These are phyloP conservation scores for Liquidambar formosana DNA, from an alignment of 164 flowering plant species.

Conservation along the genomic window DNA sequence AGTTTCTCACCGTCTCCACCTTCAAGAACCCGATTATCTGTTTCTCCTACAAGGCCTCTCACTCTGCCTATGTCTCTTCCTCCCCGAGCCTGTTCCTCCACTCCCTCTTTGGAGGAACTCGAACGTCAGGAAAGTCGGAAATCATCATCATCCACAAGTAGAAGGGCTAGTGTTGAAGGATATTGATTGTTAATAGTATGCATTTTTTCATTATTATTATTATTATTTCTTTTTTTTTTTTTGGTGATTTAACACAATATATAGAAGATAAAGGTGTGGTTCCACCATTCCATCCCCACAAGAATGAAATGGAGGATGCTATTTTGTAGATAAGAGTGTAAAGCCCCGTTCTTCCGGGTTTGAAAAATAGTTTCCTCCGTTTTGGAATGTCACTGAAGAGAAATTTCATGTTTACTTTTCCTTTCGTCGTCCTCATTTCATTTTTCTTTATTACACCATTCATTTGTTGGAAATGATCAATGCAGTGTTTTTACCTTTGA, in stretches of 20 bases:
- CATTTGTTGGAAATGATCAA: too few relatives aligned
- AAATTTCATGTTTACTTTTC: too few relatives aligned
- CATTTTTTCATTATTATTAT: conserved; percentile 22
- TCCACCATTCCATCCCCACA: conserved; percentile 35
- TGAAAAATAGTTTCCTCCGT: conserved; percentile 13
- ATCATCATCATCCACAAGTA: conserved; percentile 44
- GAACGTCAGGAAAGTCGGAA: conserved; percentile 54
- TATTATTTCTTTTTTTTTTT: conserved; percentile 9
- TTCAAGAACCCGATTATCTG: conserved; percentile 36
- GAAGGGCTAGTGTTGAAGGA: conserved; percentile 74
- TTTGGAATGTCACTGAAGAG: neutral
- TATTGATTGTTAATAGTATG: conserved; percentile 61
- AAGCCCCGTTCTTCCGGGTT: conserved; percentile 18
- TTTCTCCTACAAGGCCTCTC: conserved; percentile 42
- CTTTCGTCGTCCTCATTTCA: too few relatives aligned
- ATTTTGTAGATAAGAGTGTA: conserved; percentile 52
- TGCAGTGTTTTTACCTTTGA: too few relatives aligned
- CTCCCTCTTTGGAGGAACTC: conserved; percentile 51
- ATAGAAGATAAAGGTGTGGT: conserved; percentile 41
- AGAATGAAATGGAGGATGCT: conserved; percentile 25
- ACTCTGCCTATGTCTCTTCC: conserved; percentile 44
- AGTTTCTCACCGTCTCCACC: conserved; percentile 72
- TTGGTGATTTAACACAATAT: conserved; percentile 27
- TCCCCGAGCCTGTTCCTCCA: conserved; percentile 60
- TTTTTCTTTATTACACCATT: too few relatives aligned